A percentile compares a stretch with the other conserved stretches of the same genome.
These are phyloP conservation scores for Aaosphaeria arxii DNA, from an alignment of 2,329 filamentous ascomycete genomes.

Conservation along the genomic window DNA sequence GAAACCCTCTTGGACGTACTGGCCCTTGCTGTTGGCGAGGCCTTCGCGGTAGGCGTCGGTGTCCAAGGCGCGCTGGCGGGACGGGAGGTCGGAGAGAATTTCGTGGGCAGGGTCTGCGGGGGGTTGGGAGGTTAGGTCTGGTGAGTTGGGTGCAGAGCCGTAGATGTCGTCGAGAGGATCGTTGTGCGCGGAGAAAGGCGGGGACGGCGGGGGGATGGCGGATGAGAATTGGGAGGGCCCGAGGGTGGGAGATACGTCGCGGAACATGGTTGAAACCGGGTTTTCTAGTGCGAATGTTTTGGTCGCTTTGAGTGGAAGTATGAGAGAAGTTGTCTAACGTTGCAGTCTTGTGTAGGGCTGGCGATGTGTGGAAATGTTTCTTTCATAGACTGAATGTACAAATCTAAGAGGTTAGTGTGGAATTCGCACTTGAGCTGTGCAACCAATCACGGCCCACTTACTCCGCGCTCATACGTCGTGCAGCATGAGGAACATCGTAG, in stretches of 20 bases:
- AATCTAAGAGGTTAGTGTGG: no score
- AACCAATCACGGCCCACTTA: no score
- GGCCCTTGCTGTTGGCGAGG: slow-evolving; percentile 70
- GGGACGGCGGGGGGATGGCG: slow-evolving; percentile 28
- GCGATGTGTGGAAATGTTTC: no score
- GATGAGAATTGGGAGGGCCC: slow-evolving; percentile 25
- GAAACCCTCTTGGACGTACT: slow-evolving; percentile 80
- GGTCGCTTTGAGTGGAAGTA: no score
- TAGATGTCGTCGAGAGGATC: slow-evolving; percentile 46
- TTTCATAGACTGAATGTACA: no score
- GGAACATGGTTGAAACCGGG: slow-evolving; percentile 6
- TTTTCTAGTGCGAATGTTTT: no score
- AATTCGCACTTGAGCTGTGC: no score
- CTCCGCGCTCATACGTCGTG: no score
- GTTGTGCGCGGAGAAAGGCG: slow-evolving; percentile 20
- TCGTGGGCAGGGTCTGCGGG: slow-evolving; percentile 14
- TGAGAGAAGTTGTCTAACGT: no score
- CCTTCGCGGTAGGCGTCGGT: slow-evolving; percentile 92
- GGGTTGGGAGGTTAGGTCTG: slow-evolving; percentile 14
- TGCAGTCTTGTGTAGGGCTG: no score
- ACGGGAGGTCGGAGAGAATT: slow-evolving; percentile 67
- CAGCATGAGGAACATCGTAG: no score
- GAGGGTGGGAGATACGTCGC: slow-evolving; percentile 22
- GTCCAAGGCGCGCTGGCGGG: slow-evolving; percentile 71
- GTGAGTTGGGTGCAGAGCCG: slow-evolving; percentile 42